Base-by-base conservation (phyloP, 179 eudicot genomes). In the Spinacia oleracea region DNA sequence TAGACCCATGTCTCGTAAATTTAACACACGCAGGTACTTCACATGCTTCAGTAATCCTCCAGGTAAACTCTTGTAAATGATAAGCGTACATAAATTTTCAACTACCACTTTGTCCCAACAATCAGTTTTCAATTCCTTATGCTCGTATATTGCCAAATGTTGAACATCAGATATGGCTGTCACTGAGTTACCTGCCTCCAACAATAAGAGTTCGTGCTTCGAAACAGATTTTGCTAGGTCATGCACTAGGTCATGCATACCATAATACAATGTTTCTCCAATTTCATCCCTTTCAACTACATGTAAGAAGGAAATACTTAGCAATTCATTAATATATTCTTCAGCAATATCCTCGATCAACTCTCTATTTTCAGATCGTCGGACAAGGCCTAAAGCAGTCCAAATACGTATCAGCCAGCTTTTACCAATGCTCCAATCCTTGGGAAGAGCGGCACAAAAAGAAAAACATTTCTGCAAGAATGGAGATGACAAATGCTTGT, bases 211-310 rank as follows among this genome's bases (percentile, higher is more conserved):
- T 23, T 72, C 53, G 18, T 45, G 64, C 64, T 2, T 50, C 3
- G 40, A 40, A 38, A 81, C 43, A 32, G 50, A 81, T 27, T 9
- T 29, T 42, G 83, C 83, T 1, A 80, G 69, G 63, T 75, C 83
- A 67, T 80, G 68, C 58, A 80, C 74, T 29, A 74, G 50, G 45
- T 80, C 83, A 43, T 80, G 83, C 83, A 80, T 58, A 0, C 21
- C 73, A 6, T 56, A 74, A 5, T 0, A 2, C 6, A 0, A 6
- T 15, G 18, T 31, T 12, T 46, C 62, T 48, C 62, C 72, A 38
- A 45, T n/a, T 11, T 53, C 38, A n/a, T 70, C 25, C 48, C 40
- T 32, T 56, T 11, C n/a, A 1, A 27, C 1, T 60, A 15, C 76
- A 3, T 32, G 45, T 25, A 80, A 31, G 34, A 76, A 65, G 16